Evolutionary conservation across 192 early-diverging fungal genomes (phyloP), one percentile per base, ranked within the genome.

Genomic region (Gorgonomyces haynaldii): DNA sequence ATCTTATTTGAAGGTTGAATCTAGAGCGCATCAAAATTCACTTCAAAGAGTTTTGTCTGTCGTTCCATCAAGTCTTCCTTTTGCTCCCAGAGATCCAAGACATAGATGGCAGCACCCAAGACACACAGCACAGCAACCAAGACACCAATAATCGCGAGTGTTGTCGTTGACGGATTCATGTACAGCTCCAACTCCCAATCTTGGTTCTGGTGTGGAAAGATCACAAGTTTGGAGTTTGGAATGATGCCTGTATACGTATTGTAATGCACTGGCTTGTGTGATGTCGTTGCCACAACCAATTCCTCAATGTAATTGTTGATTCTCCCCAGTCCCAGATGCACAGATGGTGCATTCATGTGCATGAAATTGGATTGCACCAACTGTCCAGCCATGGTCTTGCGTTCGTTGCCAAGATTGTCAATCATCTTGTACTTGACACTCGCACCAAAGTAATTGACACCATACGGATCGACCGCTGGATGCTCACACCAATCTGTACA

Each of bases 1-100:
- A n/a, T n/a, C n/a, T n/a, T n/a, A n/a, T n/a, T n/a, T n/a, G n/a
- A n/a, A n/a, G n/a, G n/a, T n/a, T n/a, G n/a, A n/a, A n/a, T n/a
- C n/a, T n/a, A n/a, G n/a, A n/a, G n/a, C n/a, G n/a, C n/a, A 52
- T 95, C 91, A 64, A 95, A 95, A 56, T 95, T 91, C 54, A 95
- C 86, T 27, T 81, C 74, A 53, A 88, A 84, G 34, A 88, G 57
- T 1, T 85, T 80, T 28, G 78, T 78, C 45, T 81, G 65, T 60
- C 82, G 71, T 57, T 95, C 88, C 17, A 67, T 54, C 54, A 76
- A 70, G 53, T 95, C 91, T 37, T 89, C 87, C 32, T 85, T 65
- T 69, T 81, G 47, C 57, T 96, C 92, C 44, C 83, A 61, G 52
- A 71, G 79, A 55, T 83, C 69, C 10, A 96, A 61, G 1, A 56